Evolutionary conservation across 2,329 filamentous ascomycete genomes (phyloP), one percentile per base, ranked within the genome.

Genomic region (Fusarium papillatum): DNA sequence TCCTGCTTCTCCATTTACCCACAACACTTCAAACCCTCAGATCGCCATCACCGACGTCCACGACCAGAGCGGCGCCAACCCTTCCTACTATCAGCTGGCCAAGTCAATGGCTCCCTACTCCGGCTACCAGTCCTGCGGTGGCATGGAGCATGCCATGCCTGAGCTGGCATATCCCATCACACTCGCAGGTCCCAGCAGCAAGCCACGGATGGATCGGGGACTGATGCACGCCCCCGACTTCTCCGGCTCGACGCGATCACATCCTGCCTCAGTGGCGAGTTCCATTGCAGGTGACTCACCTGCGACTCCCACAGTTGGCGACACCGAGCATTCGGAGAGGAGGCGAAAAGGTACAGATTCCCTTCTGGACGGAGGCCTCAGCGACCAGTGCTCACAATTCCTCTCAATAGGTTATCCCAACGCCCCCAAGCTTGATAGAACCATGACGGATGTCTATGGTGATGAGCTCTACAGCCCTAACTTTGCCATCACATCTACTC

Each of bases 401-500:
- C 85, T 81, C 80, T 84, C 86, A 81, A 11, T 67, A 85, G 89
- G 91, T 76, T 86, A 86, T 76, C 84, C 86, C 73, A 86, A 88
- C 46, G 86, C 92, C 31, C 94, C 95, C 31, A 97, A 96, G 84
- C 90, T 98, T 75, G 93, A 95, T 77, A 90, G 95, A 68, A 97
- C 95, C 1, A 95, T 97, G 85, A 96, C 95, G 22, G 95, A 97
- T 80, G 90, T 95, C 62, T 96, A 94, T 80, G 90, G 92, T 79
- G 96, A 98, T 82, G 95, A 97, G 83, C 89, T 98, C 1, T 98
- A 95, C 87, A 95, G 93, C 78, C 93, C 94, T 1, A 90, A 88
- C 78, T 92, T 92, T 71, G 88, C 87, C 39, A 88, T 92, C 79
- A 90, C 90, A 1, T 88, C 90, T 0, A 85, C 91, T 7, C 86